Evolutionary conservation across 306 rosid species (phyloP), one percentile per base, ranked within the genome.

Genomic region (Clitoria ternatea): DNA sequence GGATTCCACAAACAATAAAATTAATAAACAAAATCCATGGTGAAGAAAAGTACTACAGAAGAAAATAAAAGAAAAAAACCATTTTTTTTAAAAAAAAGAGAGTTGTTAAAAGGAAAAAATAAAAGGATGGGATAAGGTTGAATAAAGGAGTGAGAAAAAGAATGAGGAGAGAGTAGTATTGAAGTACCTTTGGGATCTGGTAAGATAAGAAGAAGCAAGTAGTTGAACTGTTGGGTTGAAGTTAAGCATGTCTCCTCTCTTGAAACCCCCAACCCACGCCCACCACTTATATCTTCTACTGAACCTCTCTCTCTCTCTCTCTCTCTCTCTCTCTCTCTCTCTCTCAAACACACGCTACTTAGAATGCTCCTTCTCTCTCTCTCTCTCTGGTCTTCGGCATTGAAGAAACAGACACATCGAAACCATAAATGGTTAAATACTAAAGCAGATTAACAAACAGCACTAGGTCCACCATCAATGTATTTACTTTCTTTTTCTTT

Each of bases 221-320:
- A 67, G 65, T 42, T 36, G 19, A 71, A 69, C 57, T 89, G 96
- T 87, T 80, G 89, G 98, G 85, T 72, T 62, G 71, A 74, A 52
- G 59, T 72, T 63, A 67, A 84, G 82, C 98, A 92, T 87, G 98
- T 92, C 74, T 75, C 95, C 87, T 79, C 60, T 42, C 69, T 55
- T 69, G 83, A 80, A 76, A 85, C 84, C 78, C 78, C 70, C 26
- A 52, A 74, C 37, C 15, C 44, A 14, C 63, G 54, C 45, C n/a
- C 13, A 10, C 74, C 77, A 49, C 62, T 54, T 18, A 54, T 65
- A 40, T 67, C 49, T n/a, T 18, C 36, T 24, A 24, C 61, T 27
- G 15, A 14, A 9, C 4, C 53, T 49, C 12, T 54, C 66, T 23
- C 20, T 9, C 2, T 53, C 4, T 53, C 40, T 55, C 6, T 35